Evolutionary conservation across 2,329 filamentous ascomycete species (phyloP), one percentile per base, ranked within the genome.

Genomic region (Phyllosticta citribraziliensis): DNA sequence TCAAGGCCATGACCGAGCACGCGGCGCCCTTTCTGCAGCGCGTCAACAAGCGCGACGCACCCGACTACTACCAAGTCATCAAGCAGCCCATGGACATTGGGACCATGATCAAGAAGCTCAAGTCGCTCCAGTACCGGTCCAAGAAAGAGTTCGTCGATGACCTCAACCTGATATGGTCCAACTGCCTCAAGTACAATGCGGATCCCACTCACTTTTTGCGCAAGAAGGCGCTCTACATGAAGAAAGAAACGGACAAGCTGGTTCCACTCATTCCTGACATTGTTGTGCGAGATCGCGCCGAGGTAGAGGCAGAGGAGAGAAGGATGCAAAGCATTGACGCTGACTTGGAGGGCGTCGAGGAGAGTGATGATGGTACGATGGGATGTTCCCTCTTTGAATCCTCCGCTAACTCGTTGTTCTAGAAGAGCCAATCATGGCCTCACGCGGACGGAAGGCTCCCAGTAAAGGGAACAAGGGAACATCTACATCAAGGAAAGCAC

Each of bases 81-180:
- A 97, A 95, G 76, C 88, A 92, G 55, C 94, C 94, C 1, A 99
- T 99, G 94, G 94, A 99, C 72, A 85, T 99, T 62, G 94, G 94
- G 47, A 88, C 87, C 55, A 97, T 99, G 91, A 96, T 95, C 64
- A 99, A 99, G 78, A 99, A 97, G 78, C 84, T 99, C 88, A 85
- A 87, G 85, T 73, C 75, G 61, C 69, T 79, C 24, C 70, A 73
- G n/a, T 80, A 80, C 71, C 79, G 79, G 68, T 79, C 77, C 33
- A 99, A 99, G 77, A 84, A 89, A 64, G 94, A 99, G 24, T 99
- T 99, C 66, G 91, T 97, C 25, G 84, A 88, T 33, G 94, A 99
- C 72, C 80, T 99, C 10, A 93, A 95, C 71, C 78, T 97, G 57
- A 97, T 99, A 58, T 99, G 94, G 94, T 85, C 91, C 61, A 99